Evolutionary conservation across 805 yeast species (phyloP).

Genomic region (Yarrowia alimentaria): DNA sequence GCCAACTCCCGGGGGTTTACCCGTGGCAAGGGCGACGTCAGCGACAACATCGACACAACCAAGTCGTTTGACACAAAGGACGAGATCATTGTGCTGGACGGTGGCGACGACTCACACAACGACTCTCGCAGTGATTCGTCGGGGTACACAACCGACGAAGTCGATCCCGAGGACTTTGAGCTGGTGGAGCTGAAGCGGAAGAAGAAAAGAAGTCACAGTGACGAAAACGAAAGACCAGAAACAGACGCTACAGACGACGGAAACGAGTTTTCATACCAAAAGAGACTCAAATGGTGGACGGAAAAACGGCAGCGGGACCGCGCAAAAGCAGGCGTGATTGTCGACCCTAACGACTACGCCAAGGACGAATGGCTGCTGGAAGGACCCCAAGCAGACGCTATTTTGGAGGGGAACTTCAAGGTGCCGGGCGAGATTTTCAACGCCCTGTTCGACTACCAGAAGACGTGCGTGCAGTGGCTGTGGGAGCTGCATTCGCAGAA

Average conservation of each 20-base stretch:
- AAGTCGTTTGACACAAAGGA: not conserved
- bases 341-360: constrained; percentile 31
- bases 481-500: constrained; percentile 89
- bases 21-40: constrained; percentile 19
- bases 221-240: not conserved
- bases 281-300: constrained; percentile 62
- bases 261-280: constrained; percentile 61
- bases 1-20: constrained; percentile 49
- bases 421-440: constrained; percentile 92
- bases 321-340: constrained; percentile 32
- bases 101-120: not conserved
- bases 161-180: constrained; percentile 13
- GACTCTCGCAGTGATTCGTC: not conserved
- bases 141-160: constrained; percentile 11
- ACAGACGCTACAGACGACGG: constrained; percentile 67
- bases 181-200: constrained; percentile 13
- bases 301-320: constrained; percentile 50
- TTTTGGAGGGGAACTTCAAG: constrained; percentile 62
- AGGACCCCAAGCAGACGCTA: constrained; percentile 60
- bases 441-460: constrained; percentile 85
- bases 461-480: constrained; percentile 96
- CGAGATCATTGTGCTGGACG: not conserved
- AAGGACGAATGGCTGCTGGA: constrained; percentile 11
- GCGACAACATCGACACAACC: constrained; percentile 14
- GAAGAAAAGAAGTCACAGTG: not conserved